Evolutionary conservation across 345 rosid species (phyloP).

Genomic region (Populus alba): DNA sequence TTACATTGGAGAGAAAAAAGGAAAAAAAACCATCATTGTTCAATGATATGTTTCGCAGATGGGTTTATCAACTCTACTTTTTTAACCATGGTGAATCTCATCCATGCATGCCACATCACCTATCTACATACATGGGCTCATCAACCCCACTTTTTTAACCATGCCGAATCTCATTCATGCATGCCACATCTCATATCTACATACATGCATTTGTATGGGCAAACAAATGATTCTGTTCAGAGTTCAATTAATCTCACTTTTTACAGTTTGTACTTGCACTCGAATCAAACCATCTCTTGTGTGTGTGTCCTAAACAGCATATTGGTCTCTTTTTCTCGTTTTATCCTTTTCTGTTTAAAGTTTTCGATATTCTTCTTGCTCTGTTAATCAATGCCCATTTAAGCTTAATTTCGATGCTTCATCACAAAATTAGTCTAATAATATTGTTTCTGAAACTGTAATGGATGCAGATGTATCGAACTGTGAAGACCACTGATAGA

Average conservation of each 20-base stretch:
- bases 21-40: conserved; percentile 54
- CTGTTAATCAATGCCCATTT: not conserved
- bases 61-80: conserved; percentile 7
- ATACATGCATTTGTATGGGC: not conserved
- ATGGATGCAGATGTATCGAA: conserved; percentile 62
- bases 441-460: not conserved
- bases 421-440: not conserved
- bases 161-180: not conserved
- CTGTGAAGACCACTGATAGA: conserved; percentile 67
- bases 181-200: not conserved
- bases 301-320: conserved; percentile 11
- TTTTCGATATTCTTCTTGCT: not conserved
- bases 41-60: conserved; percentile 52
- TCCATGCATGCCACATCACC: not conserved
- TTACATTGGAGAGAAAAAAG: conserved; percentile 1
- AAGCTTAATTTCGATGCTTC: not conserved
- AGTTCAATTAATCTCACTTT: conserved; percentile 21
- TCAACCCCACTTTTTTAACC: conserved; percentile 16
- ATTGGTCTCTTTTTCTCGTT: conserved; percentile 25
- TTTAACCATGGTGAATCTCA: conserved; percentile 17
- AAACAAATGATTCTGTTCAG: conserved; percentile 23
- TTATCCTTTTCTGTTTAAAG: not conserved
- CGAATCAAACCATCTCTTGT: conserved; percentile 24
- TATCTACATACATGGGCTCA: conserved; percentile 2
- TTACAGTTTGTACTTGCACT: conserved; percentile 38